Percentiles rank a stretch among this genome's conserved stretches.
Conservation (phyloP, 192 early-diverging fungal species). For the Backusella tarrabulga region DNA sequence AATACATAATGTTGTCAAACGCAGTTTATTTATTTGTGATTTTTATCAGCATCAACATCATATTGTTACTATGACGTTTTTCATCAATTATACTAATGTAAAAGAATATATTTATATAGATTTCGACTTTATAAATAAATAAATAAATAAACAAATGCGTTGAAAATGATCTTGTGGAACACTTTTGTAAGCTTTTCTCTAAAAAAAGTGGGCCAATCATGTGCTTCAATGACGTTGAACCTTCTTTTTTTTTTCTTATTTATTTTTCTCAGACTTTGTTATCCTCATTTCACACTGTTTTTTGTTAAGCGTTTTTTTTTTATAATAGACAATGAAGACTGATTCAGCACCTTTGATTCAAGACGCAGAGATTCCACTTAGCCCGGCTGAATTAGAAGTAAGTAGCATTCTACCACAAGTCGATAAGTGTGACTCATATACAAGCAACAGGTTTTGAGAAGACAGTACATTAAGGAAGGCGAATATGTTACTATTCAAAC, state of each 20-base stretch:
- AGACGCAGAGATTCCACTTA: slow-evolving; percentile 28
- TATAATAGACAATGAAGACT: slow-evolving; percentile 7
- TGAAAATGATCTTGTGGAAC: too few relatives aligned
- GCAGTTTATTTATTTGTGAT: too few relatives aligned
- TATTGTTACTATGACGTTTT: too few relatives aligned
- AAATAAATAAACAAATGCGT: too few relatives aligned
- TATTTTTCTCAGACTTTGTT: not conserved
- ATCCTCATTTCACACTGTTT: not conserved
- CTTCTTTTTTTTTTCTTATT: not conserved
- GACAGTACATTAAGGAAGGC: slow-evolving; percentile 70
- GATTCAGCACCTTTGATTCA: slow-evolving; percentile 23
- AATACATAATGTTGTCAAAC: too few relatives aligned
- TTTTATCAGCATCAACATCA: too few relatives aligned
- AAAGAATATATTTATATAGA: too few relatives aligned
- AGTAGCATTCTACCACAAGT: not conserved
- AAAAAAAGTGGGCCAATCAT: too few relatives aligned
- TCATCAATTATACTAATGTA: too few relatives aligned
- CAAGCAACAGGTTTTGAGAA: slow-evolving; percentile 53
- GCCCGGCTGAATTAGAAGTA: slow-evolving; percentile 25
- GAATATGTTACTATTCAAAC: slow-evolving; percentile 77
- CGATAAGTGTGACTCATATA: not conserved
- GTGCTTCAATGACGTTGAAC: too few relatives aligned
- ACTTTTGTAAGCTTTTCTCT: too few relatives aligned
- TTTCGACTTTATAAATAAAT: too few relatives aligned
- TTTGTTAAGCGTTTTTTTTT: not conserved